Percentiles rank a stretch among this genome's conserved stretches.
These are phyloP conservation scores for Aegle marmelos DNA, from an alignment of 345 rosid species.

Conservation along the genomic window DNA sequence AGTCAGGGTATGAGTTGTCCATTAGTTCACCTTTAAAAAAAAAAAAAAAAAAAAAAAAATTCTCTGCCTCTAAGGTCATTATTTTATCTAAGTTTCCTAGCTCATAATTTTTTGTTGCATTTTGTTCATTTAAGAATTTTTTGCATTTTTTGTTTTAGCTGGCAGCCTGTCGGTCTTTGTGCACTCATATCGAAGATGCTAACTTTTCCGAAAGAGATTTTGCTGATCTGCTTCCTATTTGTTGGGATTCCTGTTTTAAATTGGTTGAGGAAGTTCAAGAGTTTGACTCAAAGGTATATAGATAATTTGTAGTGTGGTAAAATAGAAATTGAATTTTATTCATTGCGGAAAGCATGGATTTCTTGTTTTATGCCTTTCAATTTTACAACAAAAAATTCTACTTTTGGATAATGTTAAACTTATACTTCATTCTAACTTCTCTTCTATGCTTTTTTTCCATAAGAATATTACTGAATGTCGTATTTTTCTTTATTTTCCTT, in stretches of 20 bases:
- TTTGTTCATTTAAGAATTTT: conserved; percentile 27
- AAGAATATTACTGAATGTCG: background rate
- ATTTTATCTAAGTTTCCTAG: conserved; percentile 3
- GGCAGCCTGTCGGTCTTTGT: conserved; percentile 96
- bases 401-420: background rate
- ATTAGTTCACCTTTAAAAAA: conserved; percentile 4
- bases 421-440: background rate
- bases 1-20: conserved; percentile 79
- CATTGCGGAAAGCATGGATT: background rate
- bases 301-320: background rate
- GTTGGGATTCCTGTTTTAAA: conserved; percentile 89
- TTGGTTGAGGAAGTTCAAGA: conserved; percentile 92
- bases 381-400: background rate
- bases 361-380: background rate
- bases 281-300: conserved; percentile 90
- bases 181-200: conserved; percentile 91
- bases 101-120: background rate
- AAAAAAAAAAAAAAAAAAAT: too few relatives aligned
- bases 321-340: background rate
- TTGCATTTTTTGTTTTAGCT: conserved; percentile 52
- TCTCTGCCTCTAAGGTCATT: background rate
- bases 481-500: conserved; percentile 19
- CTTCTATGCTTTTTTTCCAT: background rate
- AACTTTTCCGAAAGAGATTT: conserved; percentile 75
- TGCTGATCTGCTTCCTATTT: conserved; percentile 81